Conservation (phyloP, 2,329 filamentous ascomycete species). For the Monilinia vaccinii-corymbosi region DNA sequence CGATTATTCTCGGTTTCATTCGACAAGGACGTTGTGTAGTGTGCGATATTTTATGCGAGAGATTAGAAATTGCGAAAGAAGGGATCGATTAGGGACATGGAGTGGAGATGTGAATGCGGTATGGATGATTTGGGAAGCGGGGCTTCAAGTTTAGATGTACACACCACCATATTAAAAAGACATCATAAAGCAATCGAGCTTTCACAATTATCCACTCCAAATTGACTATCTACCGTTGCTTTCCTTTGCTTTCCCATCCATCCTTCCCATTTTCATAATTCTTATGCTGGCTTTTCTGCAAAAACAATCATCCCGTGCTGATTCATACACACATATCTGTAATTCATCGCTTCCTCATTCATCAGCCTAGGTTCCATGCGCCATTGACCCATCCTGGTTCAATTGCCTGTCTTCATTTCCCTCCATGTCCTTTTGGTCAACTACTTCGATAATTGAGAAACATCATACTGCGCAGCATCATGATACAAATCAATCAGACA, state of each 20-base stretch:
- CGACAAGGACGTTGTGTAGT: not conserved
- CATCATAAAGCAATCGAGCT: not conserved
- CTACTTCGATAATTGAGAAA: slow-evolving; percentile 14
- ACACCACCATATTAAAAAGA: not conserved
- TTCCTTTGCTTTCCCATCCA: not conserved
- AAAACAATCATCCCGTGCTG: not conserved
- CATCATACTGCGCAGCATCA: slow-evolving; percentile 53
- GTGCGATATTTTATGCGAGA: not conserved
- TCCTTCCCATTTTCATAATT: not conserved
- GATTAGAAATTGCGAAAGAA: not conserved
- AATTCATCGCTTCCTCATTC: not conserved
- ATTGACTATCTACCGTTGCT: not conserved
- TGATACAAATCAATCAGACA: slow-evolving; percentile 95
- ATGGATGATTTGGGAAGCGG: not conserved
- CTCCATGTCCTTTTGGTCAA: not conserved
- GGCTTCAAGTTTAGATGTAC: not conserved
- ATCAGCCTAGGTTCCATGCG: not conserved
- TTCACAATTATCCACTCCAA: not conserved
- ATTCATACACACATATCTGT: too few species aligned
- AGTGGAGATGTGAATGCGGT: not conserved
- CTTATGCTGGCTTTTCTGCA: not conserved
- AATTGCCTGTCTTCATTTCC: not conserved
- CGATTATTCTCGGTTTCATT: not conserved
- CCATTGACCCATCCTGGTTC: not conserved
- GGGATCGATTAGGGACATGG: not conserved